Base-by-base conservation (phyloP, 139 green algal species). In the Tetradesmus lagerheimii region DNA sequence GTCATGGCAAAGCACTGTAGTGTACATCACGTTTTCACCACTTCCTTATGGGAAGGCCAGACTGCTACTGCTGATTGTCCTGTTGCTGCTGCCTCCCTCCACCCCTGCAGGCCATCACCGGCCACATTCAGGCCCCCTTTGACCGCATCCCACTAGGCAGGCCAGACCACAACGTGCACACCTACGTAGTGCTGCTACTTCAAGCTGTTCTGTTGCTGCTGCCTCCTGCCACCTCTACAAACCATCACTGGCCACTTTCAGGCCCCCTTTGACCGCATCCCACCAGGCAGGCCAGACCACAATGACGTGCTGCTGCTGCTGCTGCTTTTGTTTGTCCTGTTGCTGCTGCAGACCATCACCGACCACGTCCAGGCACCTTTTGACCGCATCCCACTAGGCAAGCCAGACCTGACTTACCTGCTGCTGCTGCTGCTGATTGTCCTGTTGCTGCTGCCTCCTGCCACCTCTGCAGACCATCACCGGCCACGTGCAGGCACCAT, bases 141-240 rank as follows among this genome's bases (percentile, higher is more conserved):
- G 67, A 78, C 67, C 67, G 31, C 67, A 78, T 78, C n/a, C 31
- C 67, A 3, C n/a, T 78, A 14, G 67, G 67, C 31, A 37, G 31
- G n/a, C 67, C 67, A 37, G 67, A 78, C 67, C 31, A 78, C 67
- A 78, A 78, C 67, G 67, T 78, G 31, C 67, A 78, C 67, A 78
- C 67, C n/a, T 78, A 78, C 31, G 67, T 78, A 14, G 67, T 78
- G 67, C n/a, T 78, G n/a, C n/a, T 14, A 8, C 47, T 20, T 23
- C 47, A 50, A 50, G n/a, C n/a, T n/a, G n/a, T n/a, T 20, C 47
- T 20, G 20, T 18, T 20, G 12, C 47, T 20, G n/a, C n/a, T n/a
- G n/a, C n/a, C n/a, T n/a, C n/a, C n/a, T n/a, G n/a, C n/a, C 47
- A 62, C 25, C 57, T 11, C n/a, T 78, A 11, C 67, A 78, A n/a